phyloP scores from a whole-genome alignment of 441 rosid species.

The Erysimum pusillum region DNA sequence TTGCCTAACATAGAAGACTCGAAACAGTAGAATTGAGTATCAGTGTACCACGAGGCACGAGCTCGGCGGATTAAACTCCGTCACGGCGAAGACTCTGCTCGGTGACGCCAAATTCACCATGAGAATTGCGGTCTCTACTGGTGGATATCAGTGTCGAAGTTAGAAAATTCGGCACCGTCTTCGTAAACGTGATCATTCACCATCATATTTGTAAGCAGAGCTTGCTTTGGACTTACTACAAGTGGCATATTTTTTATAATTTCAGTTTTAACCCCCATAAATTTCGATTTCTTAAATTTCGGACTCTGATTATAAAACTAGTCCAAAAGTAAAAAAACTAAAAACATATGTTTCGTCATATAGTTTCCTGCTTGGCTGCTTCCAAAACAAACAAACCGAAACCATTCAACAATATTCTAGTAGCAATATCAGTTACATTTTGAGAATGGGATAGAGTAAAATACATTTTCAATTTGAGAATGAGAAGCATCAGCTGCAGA shows the following conservation, averaged over 20 bases:
- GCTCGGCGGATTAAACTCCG: slow-evolving; percentile 48
- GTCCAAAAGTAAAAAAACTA: too few relatives aligned
- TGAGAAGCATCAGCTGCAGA: slow-evolving; percentile 51
- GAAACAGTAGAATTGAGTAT: slow-evolving; percentile 23
- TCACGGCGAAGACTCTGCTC: slow-evolving; percentile 42
- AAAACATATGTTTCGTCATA: slow-evolving; percentile 54
- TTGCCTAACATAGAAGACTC: slow-evolving; percentile 28
- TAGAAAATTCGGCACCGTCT: too few relatives aligned
- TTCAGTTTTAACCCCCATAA: too few relatives aligned
- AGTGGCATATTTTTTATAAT: too few relatives aligned
- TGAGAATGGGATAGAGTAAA: not conserved
- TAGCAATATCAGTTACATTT: not conserved
- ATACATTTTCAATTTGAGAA: slow-evolving; percentile 67
- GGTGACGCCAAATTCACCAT: not conserved
- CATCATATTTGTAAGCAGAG: too few relatives aligned
- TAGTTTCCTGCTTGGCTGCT: slow-evolving; percentile 57
- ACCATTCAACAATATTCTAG: not conserved
- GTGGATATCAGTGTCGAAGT: not conserved
- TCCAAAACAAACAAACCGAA: not conserved
- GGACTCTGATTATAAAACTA: too few relatives aligned
- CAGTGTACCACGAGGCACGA: too few relatives aligned
- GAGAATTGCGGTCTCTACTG: too few relatives aligned
- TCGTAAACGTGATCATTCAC: too few relatives aligned
- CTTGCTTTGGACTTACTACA: too few relatives aligned
- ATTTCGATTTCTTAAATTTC: too few relatives aligned